phyloP scores from a whole-genome alignment of 257 asterid species.

The Mitragyna speciosa region DNA sequence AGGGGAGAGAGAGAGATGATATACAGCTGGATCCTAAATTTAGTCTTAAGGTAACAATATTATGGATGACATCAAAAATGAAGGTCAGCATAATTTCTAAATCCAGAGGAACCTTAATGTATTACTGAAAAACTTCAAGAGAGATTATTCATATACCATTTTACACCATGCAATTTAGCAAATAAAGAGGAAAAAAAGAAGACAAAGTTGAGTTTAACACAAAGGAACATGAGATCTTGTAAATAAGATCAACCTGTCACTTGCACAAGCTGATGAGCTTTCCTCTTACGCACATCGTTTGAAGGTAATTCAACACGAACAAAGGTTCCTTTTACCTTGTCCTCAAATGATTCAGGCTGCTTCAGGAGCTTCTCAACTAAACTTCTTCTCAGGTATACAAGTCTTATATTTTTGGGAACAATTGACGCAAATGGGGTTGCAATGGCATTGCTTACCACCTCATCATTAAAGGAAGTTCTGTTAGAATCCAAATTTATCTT shows the following conservation, averaged over 20 bases:
- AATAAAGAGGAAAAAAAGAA: not conserved
- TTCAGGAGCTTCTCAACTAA: constrained; percentile 48
- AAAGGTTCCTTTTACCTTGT: constrained; percentile 65
- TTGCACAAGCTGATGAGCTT: constrained; percentile 55
- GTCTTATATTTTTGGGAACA: constrained; percentile 57
- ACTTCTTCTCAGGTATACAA: constrained; percentile 62
- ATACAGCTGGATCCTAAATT: not conserved
- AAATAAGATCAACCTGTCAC: constrained; percentile 58
- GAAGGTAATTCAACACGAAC: constrained; percentile 52
- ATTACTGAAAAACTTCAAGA: not conserved
- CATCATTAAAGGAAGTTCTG: constrained; percentile 25
- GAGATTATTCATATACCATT: not conserved
- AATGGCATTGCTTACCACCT: constrained; percentile 17
- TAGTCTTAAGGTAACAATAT: not conserved
- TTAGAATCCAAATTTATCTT: constrained; percentile 29
- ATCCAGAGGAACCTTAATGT: not conserved
- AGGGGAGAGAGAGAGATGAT: too few species aligned
- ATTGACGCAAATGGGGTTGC: constrained; percentile 52
- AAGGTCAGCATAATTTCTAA: not conserved
- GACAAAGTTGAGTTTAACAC: not conserved
- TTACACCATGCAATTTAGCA: not conserved
- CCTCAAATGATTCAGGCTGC: constrained; percentile 59
- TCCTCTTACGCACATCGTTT: constrained; percentile 30
- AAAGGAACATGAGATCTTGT: not conserved
- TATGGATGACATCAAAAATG: not conserved